phyloP scores from a whole-genome alignment of 345 rosid species.

The Acer negundo region DNA sequence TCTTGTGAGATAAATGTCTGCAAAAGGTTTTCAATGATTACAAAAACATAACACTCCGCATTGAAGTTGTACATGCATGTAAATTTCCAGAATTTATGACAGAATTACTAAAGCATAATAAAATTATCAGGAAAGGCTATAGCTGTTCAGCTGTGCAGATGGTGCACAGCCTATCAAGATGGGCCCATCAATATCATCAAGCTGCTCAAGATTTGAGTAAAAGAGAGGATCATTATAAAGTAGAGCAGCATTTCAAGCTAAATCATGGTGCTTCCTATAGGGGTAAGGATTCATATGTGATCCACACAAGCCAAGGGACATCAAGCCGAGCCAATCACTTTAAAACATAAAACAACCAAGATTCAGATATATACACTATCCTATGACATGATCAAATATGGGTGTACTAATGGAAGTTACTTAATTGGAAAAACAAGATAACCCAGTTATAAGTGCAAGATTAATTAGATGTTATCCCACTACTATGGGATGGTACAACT shows the following conservation, averaged over 20 bases:
- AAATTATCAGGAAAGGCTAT: neutral
- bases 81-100: neutral
- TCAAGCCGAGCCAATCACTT: neutral
- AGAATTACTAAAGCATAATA: neutral
- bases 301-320: neutral
- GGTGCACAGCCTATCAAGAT: neutral
- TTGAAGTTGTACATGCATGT: neutral
- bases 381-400: neutral
- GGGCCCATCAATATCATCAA: neutral
- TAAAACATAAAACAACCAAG: neutral
- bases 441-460: neutral
- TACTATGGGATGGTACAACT: neutral
- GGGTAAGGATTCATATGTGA: neutral
- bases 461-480: neutral
- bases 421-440: neutral
- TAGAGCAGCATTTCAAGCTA: neutral
- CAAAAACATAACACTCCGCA: neutral
- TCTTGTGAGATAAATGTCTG: neutral
- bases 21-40: neutral
- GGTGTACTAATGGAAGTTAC: neutral
- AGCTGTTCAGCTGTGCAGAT: slow-evolving; percentile 7
- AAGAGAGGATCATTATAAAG: neutral
- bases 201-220: neutral
- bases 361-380: neutral
- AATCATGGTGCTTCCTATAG: neutral